Conservation (phyloP, 2,329 filamentous ascomycete species). For the Trichoderma afroharzianum region DNA sequence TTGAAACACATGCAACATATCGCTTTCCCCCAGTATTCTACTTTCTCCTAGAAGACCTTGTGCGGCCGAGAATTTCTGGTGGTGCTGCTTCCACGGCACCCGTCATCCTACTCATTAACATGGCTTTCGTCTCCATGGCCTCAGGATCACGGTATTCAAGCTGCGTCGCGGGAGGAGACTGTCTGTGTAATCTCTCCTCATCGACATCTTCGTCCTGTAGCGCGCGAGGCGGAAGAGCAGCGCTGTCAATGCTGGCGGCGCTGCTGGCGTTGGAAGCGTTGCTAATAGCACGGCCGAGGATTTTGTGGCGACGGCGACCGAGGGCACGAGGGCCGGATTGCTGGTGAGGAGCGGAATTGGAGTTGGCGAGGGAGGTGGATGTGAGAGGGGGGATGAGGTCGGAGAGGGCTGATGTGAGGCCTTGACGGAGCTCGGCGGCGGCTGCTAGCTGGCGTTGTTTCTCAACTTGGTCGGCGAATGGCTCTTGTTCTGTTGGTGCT, state of each 20-base stretch:
- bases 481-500: conserved; percentile 7
- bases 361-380: conserved; percentile 3
- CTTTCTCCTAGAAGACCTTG: conserved; percentile 6
- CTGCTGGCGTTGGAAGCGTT: conserved; percentile 53
- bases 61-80: neutral
- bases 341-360: neutral
- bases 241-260: conserved; percentile 31
- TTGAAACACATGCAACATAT: neutral
- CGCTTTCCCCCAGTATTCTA: neutral
- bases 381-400: conserved; percentile 37
- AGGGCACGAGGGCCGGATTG: conserved; percentile 24
- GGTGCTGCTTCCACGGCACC: conserved; percentile 3
- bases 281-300: conserved; percentile 57
- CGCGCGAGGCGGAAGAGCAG: conserved; percentile 7
- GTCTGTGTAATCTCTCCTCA: conserved; percentile 20
- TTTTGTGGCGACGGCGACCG: conserved; percentile 46
- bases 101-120: conserved; percentile 45
- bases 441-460: conserved; percentile 29
- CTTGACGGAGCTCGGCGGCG: conserved; percentile 29
- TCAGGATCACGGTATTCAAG: conserved; percentile 52
- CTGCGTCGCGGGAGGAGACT: conserved; percentile 47
- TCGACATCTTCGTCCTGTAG: conserved; percentile 23
- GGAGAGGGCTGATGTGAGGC: conserved; percentile 41
- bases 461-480: conserved; percentile 19
- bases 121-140: conserved; percentile 41